Evolutionary conservation across 805 yeast species (phyloP), one percentile per base, ranked within the genome.

Genomic region (Geotrichum ghanense): DNA sequence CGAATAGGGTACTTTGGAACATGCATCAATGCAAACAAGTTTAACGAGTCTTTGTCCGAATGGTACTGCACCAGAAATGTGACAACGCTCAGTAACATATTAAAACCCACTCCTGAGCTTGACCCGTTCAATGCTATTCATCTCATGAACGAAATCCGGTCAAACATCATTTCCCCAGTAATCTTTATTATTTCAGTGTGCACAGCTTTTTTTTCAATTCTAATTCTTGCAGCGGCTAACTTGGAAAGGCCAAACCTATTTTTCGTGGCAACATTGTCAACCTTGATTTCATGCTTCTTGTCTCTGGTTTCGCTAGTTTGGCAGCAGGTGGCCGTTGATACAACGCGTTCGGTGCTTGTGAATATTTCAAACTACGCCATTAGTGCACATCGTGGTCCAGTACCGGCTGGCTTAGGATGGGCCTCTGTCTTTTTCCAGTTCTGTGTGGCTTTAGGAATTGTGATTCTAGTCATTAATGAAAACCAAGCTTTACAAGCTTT

Each of bases 401-500:
- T 50, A 17, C 46, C 41, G 10, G 49, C 53, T 2, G 58, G 58
- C 10, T 48, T 54, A 9, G 58, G 56, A 19, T 54, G 58, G 58
- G 34, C 46, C n/a, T 49, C 48, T 2, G 49, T 54, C 23, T 39
- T 48, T 23, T 45, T 50, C 17, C 37, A 31, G 17, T 31, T 31
- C 16, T 16, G 37, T 6, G 37, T 31, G 7, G 12, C 37, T 4
- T n/a, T 31, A 10, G 37, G 37, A n/a, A 31, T 31, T 31, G 37
- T 31, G 5, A 19, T 19, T 10, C 37, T 31, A 6, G 37, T 31
- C 4, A n/a, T 31, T 16, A 31, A 31, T 19, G 37, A 31, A n/a
- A 31, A 31, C 16, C 37, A 31, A 31, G 37, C 37, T 6, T 19
- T 31, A 5, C 37, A 31, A 31, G 37, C 37, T 7, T 31, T 31